Base-by-base conservation (phyloP, 2,329 filamentous ascomycete species). In the Penicillium oxalicum region DNA sequence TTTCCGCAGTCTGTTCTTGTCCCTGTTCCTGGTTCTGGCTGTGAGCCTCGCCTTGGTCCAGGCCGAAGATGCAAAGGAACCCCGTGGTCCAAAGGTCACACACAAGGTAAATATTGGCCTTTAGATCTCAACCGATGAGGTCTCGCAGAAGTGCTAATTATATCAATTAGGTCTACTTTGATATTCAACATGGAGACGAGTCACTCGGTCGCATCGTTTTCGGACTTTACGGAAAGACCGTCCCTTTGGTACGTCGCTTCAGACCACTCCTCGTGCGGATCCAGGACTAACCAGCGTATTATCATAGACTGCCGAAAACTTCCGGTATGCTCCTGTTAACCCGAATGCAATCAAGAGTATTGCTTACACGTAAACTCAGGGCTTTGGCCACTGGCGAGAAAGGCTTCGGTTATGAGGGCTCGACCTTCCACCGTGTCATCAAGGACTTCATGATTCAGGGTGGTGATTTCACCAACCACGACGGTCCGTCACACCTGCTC, bases 41-140 rank as follows among this genome's bases (percentile, higher is more conserved):
- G 77, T 91, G 67, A 74, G 90, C 59, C 82, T 88, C 75, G 66
- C 63, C 47, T 83, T 95, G 67, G 79, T 86, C 59, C 84, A 89
- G 72, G 80, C 82, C 32, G 83, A 81, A 51, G 82, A 87, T 61
- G 87, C 87, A 47, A 77, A 77, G 77, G 56, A 65, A 51, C 59
- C 66, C 42, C 66, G 67, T 48, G 91, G 93, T 40, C 91, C 89
- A 55, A 94, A 93, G 83, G 91, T 96, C 77, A 96, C 91, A 63
- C 79, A 88, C 79, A 95, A 95, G 83, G 89, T 80, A 68, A 50
- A 60, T 34, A 47, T 34, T 34, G 24, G 18, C 11, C 57, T 13
- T 41, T 12, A 36, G 27, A 25, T 34, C 29, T 35, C 29, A 32
- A 11, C 8, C 4, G 11, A 44, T 25, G 9, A 11, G 28, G 25